Evolutionary conservation across 768 basidiomycete genomes (phyloP), one percentile per base, ranked within the genome.

Genomic region (Serendipita sp.): DNA sequence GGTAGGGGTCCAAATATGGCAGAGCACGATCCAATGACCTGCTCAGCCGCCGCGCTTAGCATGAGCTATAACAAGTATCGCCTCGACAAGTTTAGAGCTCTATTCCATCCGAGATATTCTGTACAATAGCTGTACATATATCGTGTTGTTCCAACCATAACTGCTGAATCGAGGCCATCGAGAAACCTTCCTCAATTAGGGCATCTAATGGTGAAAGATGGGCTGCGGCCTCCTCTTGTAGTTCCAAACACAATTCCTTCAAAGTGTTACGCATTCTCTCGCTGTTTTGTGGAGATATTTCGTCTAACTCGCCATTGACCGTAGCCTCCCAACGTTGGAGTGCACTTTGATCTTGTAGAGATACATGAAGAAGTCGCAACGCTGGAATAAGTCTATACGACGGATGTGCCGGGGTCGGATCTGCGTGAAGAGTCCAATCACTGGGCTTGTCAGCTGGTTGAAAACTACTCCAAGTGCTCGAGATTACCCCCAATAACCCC

Each of bases 401-500:
- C 0, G 91, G 89, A 67, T 86, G 80, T 11, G 84, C 82, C 15
- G 85, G 80, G 2, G 70, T 69, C 10, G 85, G 83, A 2, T 76
- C 74, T 8, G 75, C 75, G 67, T 92, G 83, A 29, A 95, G 72
- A 0, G 83, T 87, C 86, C 91, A 94, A 64, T 91, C 82, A 31
- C 93, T 94, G 71, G 44, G 44, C 33, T 23, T 16, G 27, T 27
- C 43, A 40, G 63, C 60, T 44, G 27, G 31, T 53, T 37, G 37
- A 27, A 44, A 13, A 48, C 37, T 44, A 58, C 52, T 36, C 31
- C 50, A 55, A 58, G 37, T 37, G 18, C 44, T 33, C 55, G 66
- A 62, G 69, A 75, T 66, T 72, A 95, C 94, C 86, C 85, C 90
- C 91, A 95, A 71, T 95, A 97, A 2, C 83, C 83, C 68, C 86